Percentiles rank a stretch among this genome's conserved stretches.
phyloP scores from a whole-genome alignment of 768 basidiomycete genomes.

The Termitomyces sp. region DNA sequence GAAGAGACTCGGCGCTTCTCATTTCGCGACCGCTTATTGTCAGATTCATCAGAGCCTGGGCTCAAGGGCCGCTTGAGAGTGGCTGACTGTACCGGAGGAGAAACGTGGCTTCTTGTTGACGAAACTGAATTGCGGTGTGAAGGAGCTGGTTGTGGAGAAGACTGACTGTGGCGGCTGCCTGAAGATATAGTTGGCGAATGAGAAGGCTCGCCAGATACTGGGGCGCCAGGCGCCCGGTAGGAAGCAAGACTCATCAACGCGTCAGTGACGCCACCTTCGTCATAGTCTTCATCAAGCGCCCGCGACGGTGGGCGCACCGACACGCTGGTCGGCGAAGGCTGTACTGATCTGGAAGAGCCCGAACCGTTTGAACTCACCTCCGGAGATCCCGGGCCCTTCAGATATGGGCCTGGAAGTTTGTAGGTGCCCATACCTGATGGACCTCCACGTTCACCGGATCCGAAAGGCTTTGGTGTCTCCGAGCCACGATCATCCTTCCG shows the following conservation, averaged over 20 bases:
- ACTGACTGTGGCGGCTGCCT: constrained; percentile 48
- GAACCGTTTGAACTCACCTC: constrained; percentile 66
- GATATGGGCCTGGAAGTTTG: constrained; percentile 26
- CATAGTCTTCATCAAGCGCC: constrained; percentile 87
- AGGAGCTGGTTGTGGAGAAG: constrained; percentile 41
- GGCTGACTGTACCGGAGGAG: constrained; percentile 45
- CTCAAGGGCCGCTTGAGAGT: constrained; percentile 67
- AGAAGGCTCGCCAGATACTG: constrained; percentile 28
- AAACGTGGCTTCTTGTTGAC: constrained; percentile 58
- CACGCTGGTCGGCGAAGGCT: constrained; percentile 66
- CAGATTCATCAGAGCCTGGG: constrained; percentile 55
- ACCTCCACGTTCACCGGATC: constrained; percentile 23
- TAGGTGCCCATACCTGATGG: constrained; percentile 19
- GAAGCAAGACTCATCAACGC: constrained; percentile 69
- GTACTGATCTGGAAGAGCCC: constrained; percentile 59
- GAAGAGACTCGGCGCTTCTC: constrained; percentile 56
- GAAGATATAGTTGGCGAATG: constrained; percentile 59
- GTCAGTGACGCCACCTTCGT: constrained; percentile 74
- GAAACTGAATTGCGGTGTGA: constrained; percentile 67
- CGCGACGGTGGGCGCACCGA: constrained; percentile 59
- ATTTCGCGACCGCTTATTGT: constrained; percentile 59
- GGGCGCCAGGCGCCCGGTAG: constrained; percentile 29
- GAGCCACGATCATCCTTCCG: constrained; percentile 44
- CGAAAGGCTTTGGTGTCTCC: constrained; percentile 39
- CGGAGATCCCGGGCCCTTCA: constrained; percentile 45